Evolutionary conservation across 2,329 filamentous ascomycete genomes (phyloP), one percentile per base, ranked within the genome.

Genomic region (Diplodia sapinea): DNA sequence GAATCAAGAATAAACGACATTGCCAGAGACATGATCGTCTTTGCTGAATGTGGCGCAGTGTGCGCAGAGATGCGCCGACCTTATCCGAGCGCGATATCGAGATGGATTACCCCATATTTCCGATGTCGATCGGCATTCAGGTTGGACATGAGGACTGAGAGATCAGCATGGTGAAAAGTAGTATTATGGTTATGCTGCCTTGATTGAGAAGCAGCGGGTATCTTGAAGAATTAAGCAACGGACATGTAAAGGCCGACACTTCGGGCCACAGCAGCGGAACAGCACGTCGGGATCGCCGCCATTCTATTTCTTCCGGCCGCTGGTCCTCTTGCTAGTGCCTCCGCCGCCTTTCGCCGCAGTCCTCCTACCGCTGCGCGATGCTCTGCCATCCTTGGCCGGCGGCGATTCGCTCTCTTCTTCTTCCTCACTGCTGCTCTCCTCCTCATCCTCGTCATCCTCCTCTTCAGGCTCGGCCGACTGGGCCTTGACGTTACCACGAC

Each of bases 361-460:
- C 20, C 40, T 56, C 63, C 59, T 65, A 7, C 66, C 31, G 2
- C 62, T 33, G 2, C 64, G 49, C 7, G 33, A 54, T 12, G 63
- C 55, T 9, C 63, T 62, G 38, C 43, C 62, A 8, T 56, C 55
- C 52, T 29, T 57, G 3, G 59, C 62, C 43, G 61, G 61, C n/a
- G 59, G 50, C 26, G 66, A 36, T 47, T 71, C 70, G 13, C 71
- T 71, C 11, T 72, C 70, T n/a, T 72, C 72, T 15, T 69, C 72
- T 3, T 70, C 71, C 4, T 69, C 73, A 9, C 71, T 69, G 71
- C 51, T 73, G 71, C 47, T 72, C 71, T 15, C 72, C 9, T 72
- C 71, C 13, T 71, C 71, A 23, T 72, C 71, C 0, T 67, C 67
- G 9, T 70, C 70, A 17, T 70, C 68, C 12, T 71, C 73, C 13